A percentile compares a stretch with the other conserved stretches of the same genome.
These are phyloP conservation scores for Clathrus columnatus DNA, from an alignment of 768 basidiomycete genomes.

Conservation along the genomic window DNA sequence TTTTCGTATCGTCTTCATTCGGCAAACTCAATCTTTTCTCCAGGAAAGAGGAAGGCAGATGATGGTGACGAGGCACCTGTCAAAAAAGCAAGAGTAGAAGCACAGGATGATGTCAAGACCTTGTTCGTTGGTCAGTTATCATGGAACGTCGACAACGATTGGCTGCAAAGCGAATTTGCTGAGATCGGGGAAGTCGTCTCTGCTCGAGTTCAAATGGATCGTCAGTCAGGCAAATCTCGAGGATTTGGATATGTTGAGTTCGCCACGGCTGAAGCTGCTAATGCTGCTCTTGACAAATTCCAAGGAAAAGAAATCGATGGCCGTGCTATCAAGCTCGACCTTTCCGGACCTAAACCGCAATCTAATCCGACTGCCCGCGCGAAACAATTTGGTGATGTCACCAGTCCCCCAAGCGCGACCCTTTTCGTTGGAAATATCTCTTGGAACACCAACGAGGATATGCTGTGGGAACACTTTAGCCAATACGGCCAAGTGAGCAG, in stretches of 20 bases:
- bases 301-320: conserved; percentile 90
- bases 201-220: conserved; percentile 84
- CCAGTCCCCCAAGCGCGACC: conserved; percentile 55
- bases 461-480: conserved; percentile 82
- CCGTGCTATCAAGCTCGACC: conserved; percentile 79
- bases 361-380: conserved; percentile 50
- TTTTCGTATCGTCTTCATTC: neutral
- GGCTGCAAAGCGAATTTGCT: conserved; percentile 85
- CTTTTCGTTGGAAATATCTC: conserved; percentile 91
- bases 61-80: conserved; percentile 46
- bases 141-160: conserved; percentile 96
- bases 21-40: neutral
- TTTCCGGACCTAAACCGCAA: conserved; percentile 43
- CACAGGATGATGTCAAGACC: conserved; percentile 42
- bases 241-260: conserved; percentile 84
- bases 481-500: conserved; percentile 79
- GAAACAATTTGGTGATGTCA: conserved; percentile 63
- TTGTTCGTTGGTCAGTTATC: conserved; percentile 91
- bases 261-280: conserved; percentile 56
- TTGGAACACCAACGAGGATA: conserved; percentile 72
- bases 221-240: conserved; percentile 71
- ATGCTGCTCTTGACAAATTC: conserved; percentile 65
- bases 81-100: conserved; percentile 75
- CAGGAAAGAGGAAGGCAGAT: conserved; percentile 79
- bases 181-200: conserved; percentile 80